These are phyloP conservation scores for Dendrobium officinale DNA, from an alignment of 106 monocot species.

Conservation along the genomic window DNA sequence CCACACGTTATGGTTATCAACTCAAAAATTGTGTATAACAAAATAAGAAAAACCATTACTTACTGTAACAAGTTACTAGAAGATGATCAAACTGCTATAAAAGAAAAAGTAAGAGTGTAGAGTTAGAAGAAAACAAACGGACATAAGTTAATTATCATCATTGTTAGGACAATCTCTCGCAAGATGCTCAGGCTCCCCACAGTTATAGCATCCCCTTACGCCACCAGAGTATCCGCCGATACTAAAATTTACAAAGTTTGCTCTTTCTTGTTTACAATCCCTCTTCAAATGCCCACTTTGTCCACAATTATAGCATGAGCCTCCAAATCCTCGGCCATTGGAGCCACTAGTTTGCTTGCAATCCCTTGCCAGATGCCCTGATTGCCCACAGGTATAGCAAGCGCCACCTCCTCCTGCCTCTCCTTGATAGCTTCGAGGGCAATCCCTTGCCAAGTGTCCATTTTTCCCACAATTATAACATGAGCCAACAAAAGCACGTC, in stretches of 20 bases:
- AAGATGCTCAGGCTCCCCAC: slow-evolving; percentile 37
- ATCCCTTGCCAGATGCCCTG: neutral
- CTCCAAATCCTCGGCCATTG: neutral
- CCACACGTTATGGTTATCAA: neutral
- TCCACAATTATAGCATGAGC: neutral
- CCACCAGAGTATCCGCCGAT: slow-evolving; percentile 13
- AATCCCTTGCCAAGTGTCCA: neutral
- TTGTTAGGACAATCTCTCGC: slow-evolving; percentile 35
- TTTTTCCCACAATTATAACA: neutral
- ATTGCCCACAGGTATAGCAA: slow-evolving; percentile 29
- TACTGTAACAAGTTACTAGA: neutral
- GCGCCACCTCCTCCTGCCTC: slow-evolving; percentile 13
- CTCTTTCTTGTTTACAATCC: slow-evolving; percentile 19
- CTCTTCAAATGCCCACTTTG: slow-evolving; percentile 26
- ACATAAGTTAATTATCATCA: slow-evolving; percentile 1
- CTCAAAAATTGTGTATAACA: neutral
- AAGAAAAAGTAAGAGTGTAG: neutral
- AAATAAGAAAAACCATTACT: neutral
- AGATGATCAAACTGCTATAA: neutral
- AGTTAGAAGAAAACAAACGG: neutral
- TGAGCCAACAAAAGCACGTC: neutral
- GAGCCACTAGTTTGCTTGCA: neutral
- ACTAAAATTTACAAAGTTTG: neutral
- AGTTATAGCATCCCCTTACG: slow-evolving; percentile 32
- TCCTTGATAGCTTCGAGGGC: neutral